Evolutionary conservation across 257 asterid species (phyloP), one percentile per base, ranked within the genome.

Genomic region (Coffea eugenioides): DNA sequence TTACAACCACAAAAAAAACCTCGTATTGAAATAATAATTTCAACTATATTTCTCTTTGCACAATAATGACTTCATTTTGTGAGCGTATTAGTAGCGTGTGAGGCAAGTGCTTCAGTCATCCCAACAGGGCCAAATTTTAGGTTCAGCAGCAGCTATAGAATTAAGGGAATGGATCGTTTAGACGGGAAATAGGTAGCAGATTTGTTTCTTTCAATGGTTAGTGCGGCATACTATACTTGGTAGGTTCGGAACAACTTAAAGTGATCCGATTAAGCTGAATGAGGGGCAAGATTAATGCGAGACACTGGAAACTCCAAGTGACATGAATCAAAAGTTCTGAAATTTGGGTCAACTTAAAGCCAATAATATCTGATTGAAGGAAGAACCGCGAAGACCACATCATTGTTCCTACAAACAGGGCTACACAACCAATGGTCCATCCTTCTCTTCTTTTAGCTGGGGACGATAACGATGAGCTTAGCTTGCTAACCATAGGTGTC

Each of bases 361-460:
- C 91, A 8, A 93, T 86, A 8, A 93, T 86, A 23, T 64, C 78
- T 3, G 89, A 59, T 49, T 93, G 98, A 41, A 92, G 82, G 78
- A 93, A 85, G 82, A 87, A 93, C 98, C 98, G 92, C 9, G 94
- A 88, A 6, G 97, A 89, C 94, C 91, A 92, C 76, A 88, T 77
- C 5, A 93, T 8, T 2, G 96, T 89, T 41, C 94, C 98, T 2
- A 88, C 97, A 31, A 88, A 79, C 78, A 92, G 64, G n/a, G 92
- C 87, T 43, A 81, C 57, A 0, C 94, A 90, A 3, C 98, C 97
- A 20, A 89, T 6, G 1, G 72, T 86, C 97, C 98, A 90, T 82
- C 80, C 79, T 62, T 80, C 86, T 34, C 73, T 70, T 70, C 83
- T 65, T 20, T 43, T 52, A 0, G 79, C 62, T 16, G 25, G 39